Percentiles rank a stretch among this genome's conserved stretches.
phyloP scores from a whole-genome alignment of 257 asterid species.

The Euphrasia confusa region DNA sequence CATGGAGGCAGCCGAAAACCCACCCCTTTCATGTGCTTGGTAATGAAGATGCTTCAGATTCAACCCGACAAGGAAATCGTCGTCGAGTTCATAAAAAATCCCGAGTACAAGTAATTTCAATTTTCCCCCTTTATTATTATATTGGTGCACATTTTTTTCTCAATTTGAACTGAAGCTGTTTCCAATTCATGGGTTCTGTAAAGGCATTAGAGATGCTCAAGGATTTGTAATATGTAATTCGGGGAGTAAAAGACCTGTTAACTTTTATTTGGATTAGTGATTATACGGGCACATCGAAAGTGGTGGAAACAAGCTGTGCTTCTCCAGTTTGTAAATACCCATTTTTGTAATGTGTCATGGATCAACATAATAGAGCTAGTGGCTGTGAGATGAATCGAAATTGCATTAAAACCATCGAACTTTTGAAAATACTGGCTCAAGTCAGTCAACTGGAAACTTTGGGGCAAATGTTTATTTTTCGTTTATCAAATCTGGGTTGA shows the following conservation, averaged over 20 bases:
- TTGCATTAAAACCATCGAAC: not conserved
- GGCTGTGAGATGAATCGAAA: constrained; percentile 10
- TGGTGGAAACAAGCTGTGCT: not conserved
- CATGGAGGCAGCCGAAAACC: constrained; percentile 9
- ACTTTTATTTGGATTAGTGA: not conserved
- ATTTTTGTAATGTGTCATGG: constrained; percentile 4
- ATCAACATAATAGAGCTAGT: not conserved
- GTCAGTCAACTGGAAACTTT: not conserved
- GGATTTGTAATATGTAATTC: no score
- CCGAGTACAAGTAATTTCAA: constrained; percentile 65
- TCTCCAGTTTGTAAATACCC: not conserved
- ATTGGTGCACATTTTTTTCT: not conserved
- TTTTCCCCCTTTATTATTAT: not conserved
- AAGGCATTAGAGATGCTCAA: no score
- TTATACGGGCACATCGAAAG: not conserved
- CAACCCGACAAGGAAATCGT: constrained; percentile 98
- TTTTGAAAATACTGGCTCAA: not conserved
- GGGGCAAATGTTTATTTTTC: not conserved
- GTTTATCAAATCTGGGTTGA: not conserved
- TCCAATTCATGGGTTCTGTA: not conserved
- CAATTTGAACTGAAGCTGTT: not conserved
- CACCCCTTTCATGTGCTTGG: constrained; percentile 82
- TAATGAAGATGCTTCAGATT: constrained; percentile 95
- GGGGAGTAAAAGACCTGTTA: not conserved
- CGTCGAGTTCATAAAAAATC: constrained; percentile 87